These are phyloP conservation scores for Lecanicillium sp. DNA, from an alignment of 2,329 filamentous ascomycete genomes.

Conservation along the genomic window DNA sequence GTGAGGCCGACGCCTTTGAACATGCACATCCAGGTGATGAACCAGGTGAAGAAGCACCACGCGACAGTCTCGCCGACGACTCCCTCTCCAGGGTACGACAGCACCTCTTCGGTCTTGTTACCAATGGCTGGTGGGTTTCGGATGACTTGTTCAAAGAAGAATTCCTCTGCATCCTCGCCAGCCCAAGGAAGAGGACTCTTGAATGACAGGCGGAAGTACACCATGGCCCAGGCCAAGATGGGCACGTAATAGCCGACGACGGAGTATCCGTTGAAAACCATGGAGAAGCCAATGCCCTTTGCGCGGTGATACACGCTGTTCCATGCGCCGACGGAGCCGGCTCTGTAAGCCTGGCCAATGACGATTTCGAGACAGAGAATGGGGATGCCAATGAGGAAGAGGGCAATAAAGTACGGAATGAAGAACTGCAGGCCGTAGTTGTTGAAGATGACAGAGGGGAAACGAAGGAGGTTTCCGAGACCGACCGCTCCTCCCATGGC, in stretches of 20 bases:
- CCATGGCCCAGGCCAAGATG: conserved; percentile 47
- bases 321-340: conserved; percentile 41
- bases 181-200: conserved; percentile 43
- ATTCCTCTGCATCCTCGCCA: conserved; percentile 33
- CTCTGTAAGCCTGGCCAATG: conserved; percentile 56
- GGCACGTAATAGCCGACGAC: conserved; percentile 47
- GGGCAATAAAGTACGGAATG: conserved; percentile 44
- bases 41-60: conserved; percentile 48
- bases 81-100: conserved; percentile 30
- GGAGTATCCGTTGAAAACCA: conserved; percentile 41
- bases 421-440: conserved; percentile 50
- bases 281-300: conserved; percentile 41
- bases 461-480: conserved; percentile 45
- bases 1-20: conserved; percentile 47
- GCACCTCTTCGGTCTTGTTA: conserved; percentile 24
- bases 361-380: conserved; percentile 48
- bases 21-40: conserved; percentile 48
- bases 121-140: conserved; percentile 26
- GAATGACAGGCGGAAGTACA: conserved; percentile 45
- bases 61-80: conserved; percentile 44
- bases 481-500: conserved; percentile 37
- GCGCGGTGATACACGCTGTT: conserved; percentile 39
- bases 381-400: conserved; percentile 44
- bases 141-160: conserved; percentile 36
- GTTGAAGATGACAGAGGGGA: conserved; percentile 47